A percentile compares a stretch with the other conserved stretches of the same genome.
phyloP scores from a whole-genome alignment of 805 yeast genomes.

The Groenewaldozyma salmanticensis region DNA sequence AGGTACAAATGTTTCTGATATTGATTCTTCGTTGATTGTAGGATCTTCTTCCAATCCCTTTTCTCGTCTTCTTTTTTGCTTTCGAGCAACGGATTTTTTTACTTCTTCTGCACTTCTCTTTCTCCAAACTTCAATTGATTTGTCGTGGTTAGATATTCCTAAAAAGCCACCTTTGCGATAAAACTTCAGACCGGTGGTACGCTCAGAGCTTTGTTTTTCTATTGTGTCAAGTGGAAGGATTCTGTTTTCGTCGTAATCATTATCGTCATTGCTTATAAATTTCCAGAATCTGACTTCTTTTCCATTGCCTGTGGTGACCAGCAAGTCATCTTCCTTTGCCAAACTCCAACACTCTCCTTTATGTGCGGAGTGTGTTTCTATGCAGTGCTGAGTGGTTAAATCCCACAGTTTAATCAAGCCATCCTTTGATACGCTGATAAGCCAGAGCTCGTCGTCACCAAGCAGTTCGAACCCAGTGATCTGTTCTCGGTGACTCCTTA shows the following conservation, averaged over 20 bases:
- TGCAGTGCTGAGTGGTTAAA: constrained; percentile 73
- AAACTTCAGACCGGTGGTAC: constrained; percentile 56
- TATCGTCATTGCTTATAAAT: too few species aligned
- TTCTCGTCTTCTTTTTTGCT: constrained; percentile 68
- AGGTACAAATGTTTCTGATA: constrained; percentile 44
- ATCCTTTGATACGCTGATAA: constrained; percentile 75
- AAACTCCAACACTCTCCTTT: constrained; percentile 89
- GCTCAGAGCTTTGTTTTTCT: constrained; percentile 50
- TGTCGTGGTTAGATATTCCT: constrained; percentile 69
- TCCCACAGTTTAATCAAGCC: constrained; percentile 94
- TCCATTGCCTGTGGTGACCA: constrained; percentile 64
- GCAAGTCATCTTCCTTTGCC: constrained; percentile 29
- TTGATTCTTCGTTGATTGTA: constrained; percentile 32
- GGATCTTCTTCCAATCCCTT: constrained; percentile 35
- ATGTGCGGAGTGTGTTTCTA: constrained; percentile 92
- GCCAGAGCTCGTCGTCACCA: constrained; percentile 45
- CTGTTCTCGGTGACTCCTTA: constrained; percentile 82
- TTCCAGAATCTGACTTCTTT: constrained; percentile 80
- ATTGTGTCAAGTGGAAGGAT: constrained; percentile 50
- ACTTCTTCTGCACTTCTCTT: constrained; percentile 69
- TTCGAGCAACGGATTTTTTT: constrained; percentile 61
- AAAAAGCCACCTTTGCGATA: constrained; percentile 39
- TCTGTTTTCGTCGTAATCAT: constrained; percentile 43
- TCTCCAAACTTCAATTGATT: constrained; percentile 71
- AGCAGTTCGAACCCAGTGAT: constrained; percentile 65